phyloP scores from a whole-genome alignment of 148 eudicot species.

The Rhododendron kiyosumense region DNA sequence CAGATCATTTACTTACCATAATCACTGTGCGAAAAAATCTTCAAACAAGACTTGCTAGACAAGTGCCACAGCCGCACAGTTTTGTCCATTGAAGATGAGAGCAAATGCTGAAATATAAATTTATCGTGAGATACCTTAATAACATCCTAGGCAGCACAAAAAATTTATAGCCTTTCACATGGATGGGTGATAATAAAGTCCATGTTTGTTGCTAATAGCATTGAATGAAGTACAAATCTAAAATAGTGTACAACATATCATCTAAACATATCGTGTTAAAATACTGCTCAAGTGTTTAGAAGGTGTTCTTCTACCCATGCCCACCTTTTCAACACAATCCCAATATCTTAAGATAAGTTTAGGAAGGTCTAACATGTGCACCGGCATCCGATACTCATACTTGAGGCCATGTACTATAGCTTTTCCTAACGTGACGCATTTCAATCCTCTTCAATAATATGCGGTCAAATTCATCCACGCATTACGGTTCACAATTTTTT shows the following conservation, averaged over 20 bases:
- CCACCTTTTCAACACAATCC: background rate
- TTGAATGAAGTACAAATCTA: background rate
- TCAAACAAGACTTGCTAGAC: constrained; percentile 81
- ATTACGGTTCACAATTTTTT: background rate
- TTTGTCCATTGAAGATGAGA: constrained; percentile 99
- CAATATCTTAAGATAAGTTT: background rate
- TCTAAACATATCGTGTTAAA: background rate
- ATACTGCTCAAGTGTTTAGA: background rate
- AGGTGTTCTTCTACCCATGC: background rate
- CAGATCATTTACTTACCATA: constrained; percentile 58
- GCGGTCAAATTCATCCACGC: background rate
- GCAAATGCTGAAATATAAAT: constrained; percentile 68
- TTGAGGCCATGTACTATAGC: background rate
- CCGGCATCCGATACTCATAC: background rate
- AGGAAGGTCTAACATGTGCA: background rate
- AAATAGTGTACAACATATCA: background rate
- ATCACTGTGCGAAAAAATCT: constrained; percentile 94
- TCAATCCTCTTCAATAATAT: background rate
- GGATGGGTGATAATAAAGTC: background rate
- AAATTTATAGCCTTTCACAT: background rate
- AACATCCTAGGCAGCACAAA: background rate
- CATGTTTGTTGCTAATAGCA: background rate
- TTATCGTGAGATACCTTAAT: constrained; percentile 14
- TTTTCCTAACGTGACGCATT: background rate
- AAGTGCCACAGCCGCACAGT: constrained; percentile 95